Percentiles rank a stretch among this genome's conserved stretches.
phyloP scores from a whole-genome alignment of 2,329 filamentous ascomycete species.

The Grosmannia clavigera region DNA sequence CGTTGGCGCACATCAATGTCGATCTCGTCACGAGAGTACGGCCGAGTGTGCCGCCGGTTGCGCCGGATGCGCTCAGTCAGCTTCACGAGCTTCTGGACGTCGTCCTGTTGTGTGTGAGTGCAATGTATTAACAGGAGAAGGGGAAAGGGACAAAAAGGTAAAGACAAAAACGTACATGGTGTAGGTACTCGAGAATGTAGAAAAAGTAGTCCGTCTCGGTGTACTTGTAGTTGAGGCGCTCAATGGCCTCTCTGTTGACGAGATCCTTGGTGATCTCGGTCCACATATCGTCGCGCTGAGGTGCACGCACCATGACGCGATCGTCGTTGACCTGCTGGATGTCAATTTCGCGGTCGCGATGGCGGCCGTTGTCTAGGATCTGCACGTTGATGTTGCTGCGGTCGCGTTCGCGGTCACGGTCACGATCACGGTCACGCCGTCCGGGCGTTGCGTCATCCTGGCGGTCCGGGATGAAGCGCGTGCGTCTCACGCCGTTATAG shows the following conservation, averaged over 20 bases:
- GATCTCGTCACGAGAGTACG: slow-evolving; percentile 5
- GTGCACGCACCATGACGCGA: slow-evolving; percentile 27
- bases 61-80: slow-evolving; percentile 72
- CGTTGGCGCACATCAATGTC: slow-evolving; percentile 33
- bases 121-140: background rate
- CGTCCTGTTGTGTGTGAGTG: slow-evolving; percentile 49
- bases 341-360: slow-evolving; percentile 35
- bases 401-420: slow-evolving; percentile 22
- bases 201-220: slow-evolving; percentile 85
- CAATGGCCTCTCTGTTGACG: slow-evolving; percentile 75
- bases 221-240: slow-evolving; percentile 72
- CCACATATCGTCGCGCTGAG: slow-evolving; percentile 62
- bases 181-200: slow-evolving; percentile 84
- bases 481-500: slow-evolving; percentile 65
- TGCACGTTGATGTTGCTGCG: slow-evolving; percentile 29
- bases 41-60: slow-evolving; percentile 34
- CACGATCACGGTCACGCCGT: slow-evolving; percentile 13
- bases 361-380: slow-evolving; percentile 27
- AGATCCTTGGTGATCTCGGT: slow-evolving; percentile 95
- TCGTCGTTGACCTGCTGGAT: slow-evolving; percentile 44
- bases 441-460: slow-evolving; percentile 23
- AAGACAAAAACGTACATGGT: slow-evolving; percentile 15
- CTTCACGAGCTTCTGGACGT: slow-evolving; percentile 73
- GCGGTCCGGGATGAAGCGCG: slow-evolving; percentile 61
- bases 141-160: background rate